These are phyloP conservation scores for Cucumis melo DNA, from an alignment of 306 rosid species.

Conservation along the genomic window DNA sequence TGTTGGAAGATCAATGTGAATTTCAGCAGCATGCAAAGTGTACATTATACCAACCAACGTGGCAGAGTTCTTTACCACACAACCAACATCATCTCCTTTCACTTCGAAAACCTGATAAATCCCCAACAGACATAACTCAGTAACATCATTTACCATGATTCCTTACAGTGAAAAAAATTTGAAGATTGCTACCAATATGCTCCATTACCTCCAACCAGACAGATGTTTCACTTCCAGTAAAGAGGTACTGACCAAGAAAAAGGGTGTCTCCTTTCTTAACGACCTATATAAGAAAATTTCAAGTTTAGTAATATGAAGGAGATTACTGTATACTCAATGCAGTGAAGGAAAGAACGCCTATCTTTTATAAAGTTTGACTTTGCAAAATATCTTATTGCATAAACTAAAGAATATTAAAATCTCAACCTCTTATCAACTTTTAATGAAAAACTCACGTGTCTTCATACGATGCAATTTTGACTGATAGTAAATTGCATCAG, in stretches of 20 bases:
- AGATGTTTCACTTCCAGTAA: conserved; percentile 99
- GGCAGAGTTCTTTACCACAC: conserved; percentile 73
- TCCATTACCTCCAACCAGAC: conserved; percentile 89
- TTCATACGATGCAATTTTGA: no score
- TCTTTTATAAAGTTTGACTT: no score
- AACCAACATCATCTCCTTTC: conserved; percentile 66
- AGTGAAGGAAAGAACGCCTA: not conserved
- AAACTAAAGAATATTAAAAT: no score
- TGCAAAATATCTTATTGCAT: no score
- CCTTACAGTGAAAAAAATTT: not conserved
- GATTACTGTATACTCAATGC: not conserved
- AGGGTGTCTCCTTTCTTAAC: conserved; percentile 89
- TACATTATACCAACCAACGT: conserved; percentile 80
- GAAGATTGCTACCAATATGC: not conserved
- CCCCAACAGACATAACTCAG: not conserved
- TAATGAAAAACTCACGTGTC: no score
- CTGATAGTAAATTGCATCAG: no score
- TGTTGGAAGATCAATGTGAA: no score
- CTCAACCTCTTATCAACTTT: no score
- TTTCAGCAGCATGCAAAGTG: conserved; percentile 85
- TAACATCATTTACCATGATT: not conserved
- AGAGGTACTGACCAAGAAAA: conserved; percentile 85
- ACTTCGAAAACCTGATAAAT: conserved; percentile 68
- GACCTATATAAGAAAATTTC: conserved; percentile 31
- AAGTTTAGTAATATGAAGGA: not conserved